These are phyloP conservation scores for Vitis hybrid DNA, from an alignment of 177 flowering plant genomes.

Conservation along the genomic window DNA sequence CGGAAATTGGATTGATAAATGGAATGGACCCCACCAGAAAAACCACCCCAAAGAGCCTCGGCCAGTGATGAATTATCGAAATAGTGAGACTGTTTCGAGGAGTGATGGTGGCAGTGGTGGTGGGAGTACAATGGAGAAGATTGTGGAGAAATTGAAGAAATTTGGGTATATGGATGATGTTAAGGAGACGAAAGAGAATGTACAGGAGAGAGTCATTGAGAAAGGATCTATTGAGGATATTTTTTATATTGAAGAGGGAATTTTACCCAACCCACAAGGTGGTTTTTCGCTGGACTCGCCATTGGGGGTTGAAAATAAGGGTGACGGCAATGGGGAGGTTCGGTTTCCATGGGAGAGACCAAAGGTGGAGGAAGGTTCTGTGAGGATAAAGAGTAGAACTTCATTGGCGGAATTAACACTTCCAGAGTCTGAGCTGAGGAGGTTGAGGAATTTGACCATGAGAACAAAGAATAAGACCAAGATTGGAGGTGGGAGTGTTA, in stretches of 20 bases:
- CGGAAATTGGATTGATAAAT: slow-evolving; percentile 55
- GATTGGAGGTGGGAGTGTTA: slow-evolving; percentile 73
- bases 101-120: slow-evolving; percentile 25
- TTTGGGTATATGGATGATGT: slow-evolving; percentile 64
- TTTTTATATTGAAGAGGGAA: slow-evolving; percentile 82
- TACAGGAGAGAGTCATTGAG: slow-evolving; percentile 39
- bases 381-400: slow-evolving; percentile 44
- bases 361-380: slow-evolving; percentile 23
- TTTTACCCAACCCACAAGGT: slow-evolving; percentile 71
- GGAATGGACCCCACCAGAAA: slow-evolving; percentile 46
- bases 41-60: slow-evolving; percentile 42
- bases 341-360: slow-evolving; percentile 85
- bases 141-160: slow-evolving; percentile 78
- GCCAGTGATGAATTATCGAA: slow-evolving; percentile 44
- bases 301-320: slow-evolving; percentile 39
- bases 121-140: slow-evolving; percentile 76
- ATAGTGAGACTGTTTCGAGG: slow-evolving; percentile 24
- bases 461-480: slow-evolving; percentile 55
- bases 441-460: slow-evolving; percentile 69
- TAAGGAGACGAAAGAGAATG: slow-evolving; percentile 26
- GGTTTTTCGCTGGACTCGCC: slow-evolving; percentile 66
- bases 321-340: slow-evolving; percentile 43
- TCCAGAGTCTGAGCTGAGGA: slow-evolving; percentile 70
- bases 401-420: slow-evolving; percentile 77
- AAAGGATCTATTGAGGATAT: slow-evolving; percentile 89